phyloP scores from a whole-genome alignment of 1,139 yeast genomes.

The Sugiyamaella novakii region DNA sequence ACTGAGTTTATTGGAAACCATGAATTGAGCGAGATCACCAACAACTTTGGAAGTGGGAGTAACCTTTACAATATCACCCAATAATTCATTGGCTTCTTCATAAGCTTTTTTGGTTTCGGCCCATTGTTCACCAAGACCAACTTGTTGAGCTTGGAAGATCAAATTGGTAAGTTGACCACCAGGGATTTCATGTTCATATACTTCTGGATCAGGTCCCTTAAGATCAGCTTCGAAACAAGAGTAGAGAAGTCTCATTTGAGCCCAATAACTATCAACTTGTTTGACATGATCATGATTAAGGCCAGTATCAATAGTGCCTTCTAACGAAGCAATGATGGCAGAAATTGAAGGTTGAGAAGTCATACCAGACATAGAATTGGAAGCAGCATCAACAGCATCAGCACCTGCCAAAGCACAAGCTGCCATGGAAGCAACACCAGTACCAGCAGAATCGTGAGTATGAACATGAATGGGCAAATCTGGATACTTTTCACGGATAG shows the following conservation, averaged over 20 bases:
- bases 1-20: constrained; percentile 91
- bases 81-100: constrained; percentile 80
- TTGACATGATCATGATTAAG: constrained; percentile 67
- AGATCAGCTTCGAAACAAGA: constrained; percentile 97
- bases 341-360: constrained; percentile 97
- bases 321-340: constrained; percentile 89
- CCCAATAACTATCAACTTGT: constrained; percentile 94
- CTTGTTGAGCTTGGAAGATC: constrained; percentile 98
- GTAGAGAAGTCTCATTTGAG: constrained; percentile 94
- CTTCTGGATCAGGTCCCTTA: constrained; percentile 99
- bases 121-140: constrained; percentile 97
- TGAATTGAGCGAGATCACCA: constrained; percentile 97
- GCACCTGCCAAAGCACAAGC: constrained; percentile 97
- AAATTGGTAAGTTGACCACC: constrained; percentile 99
- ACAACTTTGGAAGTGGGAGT: constrained; percentile 99
- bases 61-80: constrained; percentile 97
- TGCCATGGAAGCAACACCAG: constrained; percentile 96
- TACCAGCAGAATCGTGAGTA: constrained; percentile 99
- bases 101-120: constrained; percentile 91
- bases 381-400: constrained; percentile 96
- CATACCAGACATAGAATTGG: constrained; percentile 97
- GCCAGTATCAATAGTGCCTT: constrained; percentile 81
- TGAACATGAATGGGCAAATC: constrained; percentile 96
- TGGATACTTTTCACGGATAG: constrained; percentile 85
- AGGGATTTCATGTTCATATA: constrained; percentile 96